Evolutionary conservation across 345 rosid genomes (phyloP), one percentile per base, ranked within the genome.

Genomic region (Lepidium sativum): DNA sequence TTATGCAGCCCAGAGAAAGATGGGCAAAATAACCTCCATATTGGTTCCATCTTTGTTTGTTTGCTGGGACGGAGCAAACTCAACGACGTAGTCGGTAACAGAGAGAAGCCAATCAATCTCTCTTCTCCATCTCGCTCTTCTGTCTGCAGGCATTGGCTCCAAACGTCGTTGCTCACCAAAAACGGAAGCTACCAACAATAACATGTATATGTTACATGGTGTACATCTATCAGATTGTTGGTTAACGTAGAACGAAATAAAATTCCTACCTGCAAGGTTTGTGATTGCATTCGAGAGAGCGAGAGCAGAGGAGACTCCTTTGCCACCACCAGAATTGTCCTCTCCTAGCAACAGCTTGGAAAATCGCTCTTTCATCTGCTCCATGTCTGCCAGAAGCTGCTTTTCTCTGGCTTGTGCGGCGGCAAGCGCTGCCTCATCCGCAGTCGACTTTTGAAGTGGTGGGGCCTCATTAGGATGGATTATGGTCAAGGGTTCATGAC

Each of bases 271-370:
- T 16, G 82, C 76, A 38, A 79, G 74, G 49, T 79, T 76, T 42
- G 82, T 79, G 54, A 79, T 68, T 45, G 82, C 82, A 56, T 79
- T 79, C 7, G 92, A 86, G 55, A 86, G 61, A 27, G 92, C 92
- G 54, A 86, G 79, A 55, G 92, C 92, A 6, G 92, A 86, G 14
- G 89, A 79, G 39, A 86, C 87, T 39, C 92, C 89, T 67, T 82
- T 86, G 43, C 92, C 92, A 51, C 89, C 87, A 42, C 92, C 84
- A 8, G 92, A 86, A 79, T 83, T 86, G 47, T 86, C 89, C 69
- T 86, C 89, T n/a, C 89, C 92, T 56, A 84, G 48, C 27, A 86
- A 77, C 67, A 86, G 62, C 75, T 86, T 86, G 3, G 80, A 76
- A 50, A 86, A 84, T 15, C 72, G 82, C 40, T 86, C 89, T 80